These are phyloP conservation scores for Stachybotrys chlorohalonatus DNA, from an alignment of 2,329 filamentous ascomycete species.

Conservation along the genomic window DNA sequence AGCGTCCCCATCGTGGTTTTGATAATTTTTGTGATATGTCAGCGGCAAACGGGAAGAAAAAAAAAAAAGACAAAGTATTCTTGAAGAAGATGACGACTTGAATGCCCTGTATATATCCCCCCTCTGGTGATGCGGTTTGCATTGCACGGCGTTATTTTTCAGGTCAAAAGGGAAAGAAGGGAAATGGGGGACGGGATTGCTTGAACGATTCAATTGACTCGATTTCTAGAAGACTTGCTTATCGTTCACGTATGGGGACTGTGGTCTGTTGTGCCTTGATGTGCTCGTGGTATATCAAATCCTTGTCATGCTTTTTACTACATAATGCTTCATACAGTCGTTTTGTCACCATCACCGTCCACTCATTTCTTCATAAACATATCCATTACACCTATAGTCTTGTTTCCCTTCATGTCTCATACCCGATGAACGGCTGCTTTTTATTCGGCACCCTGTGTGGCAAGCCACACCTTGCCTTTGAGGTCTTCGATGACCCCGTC, in stretches of 20 bases:
- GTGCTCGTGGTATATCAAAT: too few relatives aligned
- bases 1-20: not conserved
- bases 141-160: constrained; percentile 26
- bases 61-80: not conserved
- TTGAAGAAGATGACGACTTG: not conserved
- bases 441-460: constrained; percentile 26
- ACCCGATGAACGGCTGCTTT: too few relatives aligned
- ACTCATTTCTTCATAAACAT: too few relatives aligned
- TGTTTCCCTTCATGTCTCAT: too few relatives aligned
- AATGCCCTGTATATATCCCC: constrained; percentile 14
- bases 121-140: constrained; percentile 26
- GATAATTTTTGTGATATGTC: not conserved
- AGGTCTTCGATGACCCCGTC: constrained; percentile 45
- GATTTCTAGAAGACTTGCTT: not conserved
- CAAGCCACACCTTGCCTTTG: constrained; percentile 46
- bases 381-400: too few relatives aligned
- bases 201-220: not conserved
- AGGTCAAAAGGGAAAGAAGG: constrained; percentile 17
- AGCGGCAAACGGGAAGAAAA: not conserved
- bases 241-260: not conserved
- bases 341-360: too few relatives aligned
- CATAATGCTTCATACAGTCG: too few relatives aligned
- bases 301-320: too few relatives aligned
- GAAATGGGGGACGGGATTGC: constrained; percentile 17
- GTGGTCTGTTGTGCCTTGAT: too few relatives aligned